Percentiles rank a stretch among this genome's conserved stretches.
phyloP scores from a whole-genome alignment of 163 green algal species.

The Scenedesmus sp. region DNA sequence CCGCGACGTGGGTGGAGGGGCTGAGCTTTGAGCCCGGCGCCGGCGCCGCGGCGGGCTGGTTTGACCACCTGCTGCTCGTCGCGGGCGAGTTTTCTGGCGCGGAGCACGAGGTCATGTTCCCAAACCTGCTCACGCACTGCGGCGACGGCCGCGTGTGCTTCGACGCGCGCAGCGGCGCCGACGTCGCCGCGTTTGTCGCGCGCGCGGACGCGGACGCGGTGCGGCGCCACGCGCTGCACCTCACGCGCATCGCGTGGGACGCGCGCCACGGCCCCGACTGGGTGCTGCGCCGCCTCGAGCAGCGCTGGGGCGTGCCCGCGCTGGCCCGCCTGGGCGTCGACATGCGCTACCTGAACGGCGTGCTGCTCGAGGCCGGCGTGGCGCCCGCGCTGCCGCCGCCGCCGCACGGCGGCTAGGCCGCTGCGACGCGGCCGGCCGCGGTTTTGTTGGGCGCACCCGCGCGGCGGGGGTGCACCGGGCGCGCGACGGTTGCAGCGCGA shows the following conservation, averaged over 20 bases:
- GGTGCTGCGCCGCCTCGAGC: background rate
- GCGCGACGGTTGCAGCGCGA: too few species aligned
- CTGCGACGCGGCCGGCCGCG: too few species aligned
- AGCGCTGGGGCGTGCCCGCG: slow-evolving; percentile 19
- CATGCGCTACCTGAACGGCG: slow-evolving; percentile 3
- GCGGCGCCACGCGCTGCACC: slow-evolving; percentile 14
- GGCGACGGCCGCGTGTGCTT: slow-evolving; percentile 7
- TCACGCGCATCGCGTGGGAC: slow-evolving; percentile 17
- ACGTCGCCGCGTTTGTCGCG: slow-evolving; percentile 26
- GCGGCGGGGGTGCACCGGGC: too few species aligned
- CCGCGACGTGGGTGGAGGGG: slow-evolving; percentile 13
- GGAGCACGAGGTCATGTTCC: slow-evolving; percentile 21
- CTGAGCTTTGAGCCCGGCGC: slow-evolving; percentile 3
- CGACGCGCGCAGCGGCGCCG: slow-evolving; percentile 6
- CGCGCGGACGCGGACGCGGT: background rate
- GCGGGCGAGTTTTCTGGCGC: slow-evolving; percentile 5
- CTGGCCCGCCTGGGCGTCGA: slow-evolving; percentile 18
- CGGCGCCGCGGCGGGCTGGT: background rate
- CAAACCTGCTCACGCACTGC: slow-evolving; percentile 14
- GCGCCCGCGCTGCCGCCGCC: too few species aligned
- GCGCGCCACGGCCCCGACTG: background rate
- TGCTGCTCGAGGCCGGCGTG: too few species aligned
- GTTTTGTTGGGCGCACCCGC: too few species aligned
- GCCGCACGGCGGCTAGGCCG: too few species aligned
- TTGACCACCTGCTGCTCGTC: slow-evolving; percentile 14